Evolutionary conservation across 441 rosid genomes (phyloP), one percentile per base, ranked within the genome.

Genomic region (Adansonia rubrostipa): DNA sequence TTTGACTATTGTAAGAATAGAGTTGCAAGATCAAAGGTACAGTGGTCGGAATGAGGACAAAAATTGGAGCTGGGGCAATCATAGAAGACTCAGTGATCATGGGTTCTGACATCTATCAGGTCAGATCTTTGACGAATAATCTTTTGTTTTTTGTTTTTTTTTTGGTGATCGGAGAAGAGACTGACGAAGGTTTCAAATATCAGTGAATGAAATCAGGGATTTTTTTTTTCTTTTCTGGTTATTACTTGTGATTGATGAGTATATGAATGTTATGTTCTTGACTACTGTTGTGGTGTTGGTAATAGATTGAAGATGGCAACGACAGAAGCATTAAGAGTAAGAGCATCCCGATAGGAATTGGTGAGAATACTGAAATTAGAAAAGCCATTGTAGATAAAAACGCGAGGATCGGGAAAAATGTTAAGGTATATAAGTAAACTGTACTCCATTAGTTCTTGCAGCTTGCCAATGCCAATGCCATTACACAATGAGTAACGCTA

Each of bases 71-170:
- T 56, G 85, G 90, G 4, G 97, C 90, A 1, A 54, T 82, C 0
- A 74, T 95, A 67, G 96, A 92, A 80, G 96, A 95, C 80, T 89
- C 97, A 0, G 79, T 93, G 56, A 93, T 95, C 82, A 75, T 93
- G 86, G 97, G 99, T 57, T 87, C 93, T 50, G 94, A 95, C 79
- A 44, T 86, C 10, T 91, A 95, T 80, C 88, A 90, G 88, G 99
- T 92, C 83, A 82, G 86, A 53, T 20, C 14, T 58, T 58, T 58
- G 11, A 58, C 63, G 28, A 58, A 3, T 58, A 36, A 36, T 36
- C 42, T 36, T 36, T 33, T 33, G 36, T 33, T 33, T 33, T 33
- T 33, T 33, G 3, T 33, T 33, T 33, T 33, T 33, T 33, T 36
- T 36, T 36, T 36, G 6, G 42, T 36, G 42, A 36, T 36, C 42